Conservation (phyloP, 2,329 filamentous ascomycete species). For the Colletotrichum falcatum region DNA sequence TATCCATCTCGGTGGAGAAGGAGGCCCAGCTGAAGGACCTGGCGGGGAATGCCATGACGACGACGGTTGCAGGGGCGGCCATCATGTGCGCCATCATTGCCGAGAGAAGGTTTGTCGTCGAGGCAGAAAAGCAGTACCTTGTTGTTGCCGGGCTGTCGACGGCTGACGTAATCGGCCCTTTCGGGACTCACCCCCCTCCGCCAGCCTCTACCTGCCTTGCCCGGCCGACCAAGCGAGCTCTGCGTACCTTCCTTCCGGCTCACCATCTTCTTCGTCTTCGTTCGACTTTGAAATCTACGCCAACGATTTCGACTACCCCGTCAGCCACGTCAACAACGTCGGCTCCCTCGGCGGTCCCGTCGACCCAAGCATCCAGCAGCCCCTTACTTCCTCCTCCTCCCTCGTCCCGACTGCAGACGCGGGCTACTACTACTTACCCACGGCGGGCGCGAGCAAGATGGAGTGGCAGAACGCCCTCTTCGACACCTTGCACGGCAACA, state of each 20-base stretch:
- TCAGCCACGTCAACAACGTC: not conserved
- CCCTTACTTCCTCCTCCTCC: not conserved
- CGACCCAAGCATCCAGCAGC: not conserved
- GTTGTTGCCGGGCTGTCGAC: not conserved
- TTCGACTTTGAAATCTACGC: not conserved
- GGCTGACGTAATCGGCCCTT: not conserved
- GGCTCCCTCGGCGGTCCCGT: too few relatives aligned
- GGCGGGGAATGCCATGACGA: conserved; percentile 84
- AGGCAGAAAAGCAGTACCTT: not conserved
- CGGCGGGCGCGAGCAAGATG: not conserved
- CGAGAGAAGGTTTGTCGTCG: not conserved
- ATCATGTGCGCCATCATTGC: conserved; percentile 69
- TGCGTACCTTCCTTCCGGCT: not conserved
- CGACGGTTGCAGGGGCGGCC: conserved; percentile 75
- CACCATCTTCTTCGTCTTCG: not conserved
- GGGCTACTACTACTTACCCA: not conserved
- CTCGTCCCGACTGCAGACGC: not conserved
- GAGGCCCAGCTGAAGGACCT: conserved; percentile 74
- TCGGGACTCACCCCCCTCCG: not conserved
- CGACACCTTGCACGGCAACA: not conserved
- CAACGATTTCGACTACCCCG: not conserved
- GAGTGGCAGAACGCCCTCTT: not conserved
- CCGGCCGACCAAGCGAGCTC: not conserved
- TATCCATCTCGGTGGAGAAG: conserved; percentile 74
- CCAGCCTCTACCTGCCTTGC: not conserved